A percentile compares a stretch with the other conserved stretches of the same genome.
Conservation (phyloP, 179 eudicot genomes). For the Camellia oleifera region DNA sequence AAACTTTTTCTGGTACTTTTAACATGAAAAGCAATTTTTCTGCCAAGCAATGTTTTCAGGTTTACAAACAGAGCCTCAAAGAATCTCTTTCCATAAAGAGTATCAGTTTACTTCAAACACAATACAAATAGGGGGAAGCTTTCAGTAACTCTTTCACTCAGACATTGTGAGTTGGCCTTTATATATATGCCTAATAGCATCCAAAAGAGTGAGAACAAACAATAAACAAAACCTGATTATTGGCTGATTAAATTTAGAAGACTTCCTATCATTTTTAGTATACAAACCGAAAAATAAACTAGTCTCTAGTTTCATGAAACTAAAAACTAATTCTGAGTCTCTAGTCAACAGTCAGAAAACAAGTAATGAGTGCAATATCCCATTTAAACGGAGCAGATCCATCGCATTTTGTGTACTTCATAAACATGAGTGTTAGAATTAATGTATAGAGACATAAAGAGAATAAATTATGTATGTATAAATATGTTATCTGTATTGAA, state of each 20-base stretch:
- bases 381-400: not conserved
- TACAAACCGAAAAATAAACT: not conserved
- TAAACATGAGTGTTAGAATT: too few relatives aligned
- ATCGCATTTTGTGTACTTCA: not conserved
- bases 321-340: not conserved
- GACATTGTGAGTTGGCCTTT: too few relatives aligned
- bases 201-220: constrained; percentile 1
- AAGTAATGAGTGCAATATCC: not conserved
- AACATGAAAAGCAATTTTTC: too few relatives aligned
- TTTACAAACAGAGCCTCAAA: not conserved
- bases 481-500: too few relatives aligned
- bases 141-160: not conserved
- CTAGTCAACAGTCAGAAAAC: too few relatives aligned
- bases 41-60: too few relatives aligned
- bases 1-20: too few relatives aligned
- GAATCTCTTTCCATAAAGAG: not conserved
- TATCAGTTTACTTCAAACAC: not conserved
- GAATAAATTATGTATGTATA: too few relatives aligned
- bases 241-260: not conserved
- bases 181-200: not conserved
- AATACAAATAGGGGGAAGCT: not conserved
- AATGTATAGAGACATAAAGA: too few relatives aligned
- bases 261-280: not conserved
- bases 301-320: not conserved
- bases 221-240: not conserved